Evolutionary conservation across 331 rosid genomes (phyloP), one percentile per base, ranked within the genome.

Genomic region (Cucumis variabilis): DNA sequence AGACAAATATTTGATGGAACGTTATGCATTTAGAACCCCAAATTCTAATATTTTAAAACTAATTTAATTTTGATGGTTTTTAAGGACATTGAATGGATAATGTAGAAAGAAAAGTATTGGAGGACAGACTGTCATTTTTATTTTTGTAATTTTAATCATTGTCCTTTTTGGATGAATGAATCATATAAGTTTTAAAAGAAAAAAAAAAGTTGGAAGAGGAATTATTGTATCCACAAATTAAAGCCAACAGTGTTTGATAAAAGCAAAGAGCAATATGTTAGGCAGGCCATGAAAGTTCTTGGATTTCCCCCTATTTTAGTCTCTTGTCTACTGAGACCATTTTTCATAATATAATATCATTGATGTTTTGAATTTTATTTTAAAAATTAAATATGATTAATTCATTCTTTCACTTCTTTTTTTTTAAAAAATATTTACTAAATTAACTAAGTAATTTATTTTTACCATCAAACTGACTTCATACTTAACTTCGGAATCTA

Each of bases 1-100:
- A 1, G 63, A 23, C 82, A 76, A 74, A 12, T 46, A 77, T n/a
- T 77, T n/a, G 82, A 77, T 77, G 63, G 62, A 48, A 76, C 58
- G 48, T 75, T 75, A 1, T 13, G 30, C 10, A 21, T 10, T 74
- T 20, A 11, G 55, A 41, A 74, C 55, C 80, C 24, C 16, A 71
- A 71, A 19, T 41, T 41, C 37, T 68, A 33, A 33, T 33, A 2
- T 33, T 33, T 33, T 33, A 5, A 25, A 13, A 1, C 6, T 68
- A n/a, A 66, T 2, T 4, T 46, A 75, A 75, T 75, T 33, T 75
- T 46, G 81, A 75, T 75, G 27, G 58, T 75, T 75, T 11, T 0
- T 37, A 74, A 74, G 58, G 11, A 74, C 19, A 74, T 74, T 21
- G 17, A 46, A 44, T 44, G 81, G 81, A 75, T 15, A 44, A 75